Percentiles rank a stretch among this genome's conserved stretches.
These are phyloP conservation scores for Russula sp. DNA, from an alignment of 768 basidiomycete species.

Conservation along the genomic window DNA sequence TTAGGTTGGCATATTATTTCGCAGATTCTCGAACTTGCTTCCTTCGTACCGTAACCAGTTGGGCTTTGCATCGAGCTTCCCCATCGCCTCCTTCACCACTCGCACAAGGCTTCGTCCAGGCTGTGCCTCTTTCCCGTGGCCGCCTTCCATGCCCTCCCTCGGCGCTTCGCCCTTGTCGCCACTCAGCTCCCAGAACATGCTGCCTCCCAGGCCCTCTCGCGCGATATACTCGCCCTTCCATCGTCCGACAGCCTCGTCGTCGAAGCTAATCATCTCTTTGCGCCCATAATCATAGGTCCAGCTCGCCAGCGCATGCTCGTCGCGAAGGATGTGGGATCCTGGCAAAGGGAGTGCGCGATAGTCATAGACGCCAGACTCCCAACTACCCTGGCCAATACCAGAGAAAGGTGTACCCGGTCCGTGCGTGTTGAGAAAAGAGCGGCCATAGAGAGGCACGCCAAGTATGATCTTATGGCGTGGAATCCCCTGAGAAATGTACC, in stretches of 20 bases:
- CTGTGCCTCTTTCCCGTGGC: slow-evolving; percentile 66
- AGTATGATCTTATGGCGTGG: slow-evolving; percentile 73
- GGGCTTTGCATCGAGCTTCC: slow-evolving; percentile 24
- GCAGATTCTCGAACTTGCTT: slow-evolving; percentile 77
- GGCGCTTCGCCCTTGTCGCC: slow-evolving; percentile 64
- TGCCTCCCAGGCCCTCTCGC: slow-evolving; percentile 71
- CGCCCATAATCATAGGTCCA: slow-evolving; percentile 74
- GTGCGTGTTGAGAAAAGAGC: slow-evolving; percentile 78
- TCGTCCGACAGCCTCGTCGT: slow-evolving; percentile 56
- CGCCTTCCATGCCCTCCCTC: slow-evolving; percentile 67
- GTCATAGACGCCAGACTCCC: slow-evolving; percentile 91
- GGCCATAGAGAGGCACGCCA: slow-evolving; percentile 90
- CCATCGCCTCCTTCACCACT: slow-evolving; percentile 47
- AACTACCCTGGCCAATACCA: slow-evolving; percentile 80
- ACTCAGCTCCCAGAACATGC: slow-evolving; percentile 92
- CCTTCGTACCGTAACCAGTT: slow-evolving; percentile 81
- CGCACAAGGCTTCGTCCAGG: slow-evolving; percentile 64
- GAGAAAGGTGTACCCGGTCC: slow-evolving; percentile 76
- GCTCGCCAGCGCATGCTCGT: slow-evolving; percentile 63
- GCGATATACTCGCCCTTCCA: slow-evolving; percentile 80
- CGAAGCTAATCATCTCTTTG: slow-evolving; percentile 79
- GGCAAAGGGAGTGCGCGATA: slow-evolving; percentile 84
- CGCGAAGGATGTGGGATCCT: slow-evolving; percentile 55
- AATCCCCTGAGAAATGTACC: slow-evolving; percentile 68
- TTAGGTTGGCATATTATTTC: slow-evolving; percentile 48